Conservation (phyloP, 164 flowering plant species). For the Piper betle region DNA sequence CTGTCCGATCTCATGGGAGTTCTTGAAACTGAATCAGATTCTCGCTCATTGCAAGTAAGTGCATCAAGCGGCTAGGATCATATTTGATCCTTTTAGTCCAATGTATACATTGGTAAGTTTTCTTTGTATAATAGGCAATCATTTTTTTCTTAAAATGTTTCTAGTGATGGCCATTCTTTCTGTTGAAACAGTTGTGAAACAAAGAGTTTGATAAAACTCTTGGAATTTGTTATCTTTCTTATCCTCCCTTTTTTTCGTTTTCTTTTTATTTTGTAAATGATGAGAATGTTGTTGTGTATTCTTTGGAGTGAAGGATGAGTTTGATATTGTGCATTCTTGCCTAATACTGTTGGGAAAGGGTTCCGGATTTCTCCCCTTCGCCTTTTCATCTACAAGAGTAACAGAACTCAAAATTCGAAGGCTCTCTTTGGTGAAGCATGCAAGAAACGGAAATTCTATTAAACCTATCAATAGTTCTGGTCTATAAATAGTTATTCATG, state of each 20-base stretch:
- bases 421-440: too few relatives aligned
- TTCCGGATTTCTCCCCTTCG: too few relatives aligned
- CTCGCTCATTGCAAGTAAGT: background rate
- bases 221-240: background rate
- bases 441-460: too few relatives aligned
- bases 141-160: constrained; percentile 1
- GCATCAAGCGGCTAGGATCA: background rate
- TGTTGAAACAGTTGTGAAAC: background rate
- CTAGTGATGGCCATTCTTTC: constrained; percentile 1
- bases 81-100: background rate
- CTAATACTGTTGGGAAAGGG: too few relatives aligned
- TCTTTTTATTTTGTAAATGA: constrained; percentile 8
- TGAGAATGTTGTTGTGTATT: constrained; percentile 7
- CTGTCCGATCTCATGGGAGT: constrained; percentile 83
- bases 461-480: too few relatives aligned
- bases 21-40: constrained; percentile 16
- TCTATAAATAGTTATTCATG: too few relatives aligned
- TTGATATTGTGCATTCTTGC: background rate
- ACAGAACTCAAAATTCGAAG: too few relatives aligned
- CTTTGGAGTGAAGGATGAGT: background rate
- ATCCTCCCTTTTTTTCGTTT: background rate
- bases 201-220: background rate
- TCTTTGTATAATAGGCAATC: constrained; percentile 14
- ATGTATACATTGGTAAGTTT: background rate
- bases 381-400: too few relatives aligned